Evolutionary conservation across 768 basidiomycete genomes (phyloP).

Genomic region (Aureoboletus auriporus): DNA sequence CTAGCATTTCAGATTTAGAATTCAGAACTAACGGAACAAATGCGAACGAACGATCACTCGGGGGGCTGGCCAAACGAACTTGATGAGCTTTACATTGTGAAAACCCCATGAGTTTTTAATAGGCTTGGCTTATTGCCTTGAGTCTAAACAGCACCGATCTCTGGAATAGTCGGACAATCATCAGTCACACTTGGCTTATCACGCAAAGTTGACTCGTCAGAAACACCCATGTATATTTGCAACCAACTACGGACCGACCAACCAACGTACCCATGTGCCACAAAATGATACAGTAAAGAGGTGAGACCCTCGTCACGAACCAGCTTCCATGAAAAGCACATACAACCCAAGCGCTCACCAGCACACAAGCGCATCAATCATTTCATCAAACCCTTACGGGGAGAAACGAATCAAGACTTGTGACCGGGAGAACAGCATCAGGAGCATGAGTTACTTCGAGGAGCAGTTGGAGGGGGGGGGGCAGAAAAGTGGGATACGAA

Average conservation of each 20-base stretch:
- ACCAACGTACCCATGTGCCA: constrained; percentile 3
- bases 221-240: constrained; percentile 6
- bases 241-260: constrained; percentile 11
- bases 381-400: constrained; percentile 47
- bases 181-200: too few relatives aligned
- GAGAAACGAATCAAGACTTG: constrained; percentile 36
- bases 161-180: too few relatives aligned
- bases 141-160: too few relatives aligned
- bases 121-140: too few relatives aligned
- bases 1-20: too few relatives aligned
- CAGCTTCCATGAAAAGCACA: constrained; percentile 4
- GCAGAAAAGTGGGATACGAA: background rate
- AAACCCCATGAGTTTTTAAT: too few relatives aligned
- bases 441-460: constrained; percentile 12
- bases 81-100: too few relatives aligned
- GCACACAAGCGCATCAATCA: constrained; percentile 22
- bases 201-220: constrained; percentile 6
- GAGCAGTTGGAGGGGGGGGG: background rate
- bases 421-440: constrained; percentile 22
- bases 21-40: too few relatives aligned
- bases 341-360: constrained; percentile 43
- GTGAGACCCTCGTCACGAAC: constrained; percentile 1
- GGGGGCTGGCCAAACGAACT: too few relatives aligned
- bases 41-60: too few relatives aligned
- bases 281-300: background rate